These are phyloP conservation scores for Lathyrus aphaca DNA, from an alignment of 306 rosid species.

Conservation along the genomic window DNA sequence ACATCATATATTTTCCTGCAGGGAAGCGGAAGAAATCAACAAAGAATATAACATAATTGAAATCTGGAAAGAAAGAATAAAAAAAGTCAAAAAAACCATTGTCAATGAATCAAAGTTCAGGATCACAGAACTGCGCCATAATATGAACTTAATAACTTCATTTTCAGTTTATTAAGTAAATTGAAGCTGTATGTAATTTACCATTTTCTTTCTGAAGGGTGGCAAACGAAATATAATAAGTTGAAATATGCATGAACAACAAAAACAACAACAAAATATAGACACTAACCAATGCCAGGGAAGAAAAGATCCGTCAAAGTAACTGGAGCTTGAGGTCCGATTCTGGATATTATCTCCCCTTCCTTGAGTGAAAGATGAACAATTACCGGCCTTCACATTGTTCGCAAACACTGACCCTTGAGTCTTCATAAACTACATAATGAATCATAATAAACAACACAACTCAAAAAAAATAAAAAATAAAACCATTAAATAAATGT, in stretches of 20 bases:
- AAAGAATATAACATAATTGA: conserved; percentile 13
- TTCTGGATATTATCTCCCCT: conserved; percentile 39
- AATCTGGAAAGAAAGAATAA: conserved; percentile 17
- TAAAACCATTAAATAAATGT: conserved; percentile 4
- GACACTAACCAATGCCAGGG: conserved; percentile 70
- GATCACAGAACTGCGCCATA: conserved; percentile 15
- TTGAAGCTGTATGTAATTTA: neutral
- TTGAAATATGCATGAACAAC: neutral
- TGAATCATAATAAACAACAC: conserved; percentile 29
- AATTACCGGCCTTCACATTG: conserved; percentile 41
- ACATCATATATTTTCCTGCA: conserved; percentile 64
- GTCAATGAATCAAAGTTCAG: neutral
- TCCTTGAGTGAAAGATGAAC: conserved; percentile 41
- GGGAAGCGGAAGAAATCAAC: conserved; percentile 22
- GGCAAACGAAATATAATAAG: neutral
- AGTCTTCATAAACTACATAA: conserved; percentile 54
- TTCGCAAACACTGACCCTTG: conserved; percentile 42
- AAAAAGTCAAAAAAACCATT: conserved; percentile 1
- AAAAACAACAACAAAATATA: conserved; percentile 11
- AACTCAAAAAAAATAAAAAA: conserved; percentile 2
- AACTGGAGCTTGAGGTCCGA: conserved; percentile 35
- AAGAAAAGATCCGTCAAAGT: conserved; percentile 50
- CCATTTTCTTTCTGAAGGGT: neutral
- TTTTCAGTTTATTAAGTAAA: conserved; percentile 9
- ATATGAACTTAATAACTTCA: conserved; percentile 3